Percentiles rank a stretch among this genome's conserved stretches.
Evolutionary conservation across 257 asterid species (phyloP).

Genomic region (Anisodus acutangulus): DNA sequence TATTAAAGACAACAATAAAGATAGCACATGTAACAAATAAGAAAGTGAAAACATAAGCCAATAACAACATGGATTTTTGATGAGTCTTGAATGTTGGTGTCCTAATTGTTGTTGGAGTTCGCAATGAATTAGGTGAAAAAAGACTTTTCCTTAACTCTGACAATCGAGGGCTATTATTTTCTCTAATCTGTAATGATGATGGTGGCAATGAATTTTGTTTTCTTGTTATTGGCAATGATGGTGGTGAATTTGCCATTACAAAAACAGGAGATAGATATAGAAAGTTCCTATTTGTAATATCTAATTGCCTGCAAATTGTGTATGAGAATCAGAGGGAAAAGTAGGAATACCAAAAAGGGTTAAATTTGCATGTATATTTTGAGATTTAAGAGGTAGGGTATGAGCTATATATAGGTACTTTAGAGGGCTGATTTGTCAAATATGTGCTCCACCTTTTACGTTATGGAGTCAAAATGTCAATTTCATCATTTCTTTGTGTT

Average conservation of each 20-base stretch:
- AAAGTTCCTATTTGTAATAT: background rate
- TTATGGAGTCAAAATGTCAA: background rate
- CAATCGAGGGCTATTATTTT: slow-evolving; percentile 4
- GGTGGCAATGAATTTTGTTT: slow-evolving; percentile 20
- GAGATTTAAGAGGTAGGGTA: background rate
- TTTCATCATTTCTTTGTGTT: background rate
- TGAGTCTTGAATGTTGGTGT: background rate
- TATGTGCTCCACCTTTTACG: background rate
- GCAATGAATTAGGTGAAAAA: background rate
- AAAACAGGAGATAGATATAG: background rate
- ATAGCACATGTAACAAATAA: slow-evolving; percentile 12
- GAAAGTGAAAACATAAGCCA: slow-evolving; percentile 21
- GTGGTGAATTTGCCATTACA: slow-evolving; percentile 20
- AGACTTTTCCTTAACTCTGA: slow-evolving; percentile 13
- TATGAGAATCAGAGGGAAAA: background rate
- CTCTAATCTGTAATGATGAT: background rate
- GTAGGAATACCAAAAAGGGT: background rate
- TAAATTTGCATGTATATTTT: background rate
- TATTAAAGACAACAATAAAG: slow-evolving; percentile 5
- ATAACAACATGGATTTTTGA: background rate
- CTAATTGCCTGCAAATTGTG: background rate
- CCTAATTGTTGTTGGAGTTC: background rate
- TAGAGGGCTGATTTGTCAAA: background rate
- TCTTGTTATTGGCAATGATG: slow-evolving; percentile 23
- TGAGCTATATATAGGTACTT: background rate